phyloP scores from a whole-genome alignment of 2,329 filamentous ascomycete genomes.

The Chalaropsis thielavioides region DNA sequence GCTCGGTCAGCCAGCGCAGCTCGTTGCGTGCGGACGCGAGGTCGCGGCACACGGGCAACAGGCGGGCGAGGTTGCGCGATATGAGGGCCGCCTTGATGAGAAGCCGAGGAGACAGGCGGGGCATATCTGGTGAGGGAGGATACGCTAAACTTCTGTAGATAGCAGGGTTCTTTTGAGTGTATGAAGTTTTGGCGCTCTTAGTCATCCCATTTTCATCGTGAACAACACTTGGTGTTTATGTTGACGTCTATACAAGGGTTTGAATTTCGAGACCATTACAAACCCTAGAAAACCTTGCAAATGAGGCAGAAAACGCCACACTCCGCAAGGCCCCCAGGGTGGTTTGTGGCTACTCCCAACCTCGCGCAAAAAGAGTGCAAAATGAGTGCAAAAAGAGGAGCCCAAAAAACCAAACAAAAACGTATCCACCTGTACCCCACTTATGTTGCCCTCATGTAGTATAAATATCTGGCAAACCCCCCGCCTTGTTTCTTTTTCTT shows the following conservation, averaged over 20 bases:
- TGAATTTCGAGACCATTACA: neutral
- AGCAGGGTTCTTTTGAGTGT: neutral
- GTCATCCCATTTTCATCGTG: too few species aligned
- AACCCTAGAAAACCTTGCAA: neutral
- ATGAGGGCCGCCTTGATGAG: slow-evolving; percentile 39
- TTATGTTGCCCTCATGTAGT: neutral
- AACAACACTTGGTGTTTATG: neutral
- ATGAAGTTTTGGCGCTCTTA: too few species aligned
- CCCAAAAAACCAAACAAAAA: too few species aligned
- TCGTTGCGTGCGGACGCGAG: slow-evolving; percentile 51
- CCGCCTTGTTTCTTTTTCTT: slow-evolving; percentile 7
- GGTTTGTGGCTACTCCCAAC: neutral
- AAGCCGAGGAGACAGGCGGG: slow-evolving; percentile 46
- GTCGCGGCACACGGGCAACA: slow-evolving; percentile 51
- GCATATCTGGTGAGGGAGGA: slow-evolving; percentile 31
- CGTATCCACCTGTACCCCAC: slow-evolving; percentile 4
- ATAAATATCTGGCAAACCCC: slow-evolving; percentile 11
- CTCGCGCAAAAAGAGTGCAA: neutral
- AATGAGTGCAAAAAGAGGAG: neutral
- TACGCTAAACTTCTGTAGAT: neutral
- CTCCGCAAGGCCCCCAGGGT: neutral
- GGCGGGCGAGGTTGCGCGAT: slow-evolving; percentile 41
- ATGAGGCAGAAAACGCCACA: neutral
- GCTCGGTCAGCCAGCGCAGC: slow-evolving; percentile 56
- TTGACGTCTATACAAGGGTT: neutral